These are phyloP conservation scores for Ceratocystis lukuohia DNA, from an alignment of 2,329 filamentous ascomycete species.

Conservation along the genomic window DNA sequence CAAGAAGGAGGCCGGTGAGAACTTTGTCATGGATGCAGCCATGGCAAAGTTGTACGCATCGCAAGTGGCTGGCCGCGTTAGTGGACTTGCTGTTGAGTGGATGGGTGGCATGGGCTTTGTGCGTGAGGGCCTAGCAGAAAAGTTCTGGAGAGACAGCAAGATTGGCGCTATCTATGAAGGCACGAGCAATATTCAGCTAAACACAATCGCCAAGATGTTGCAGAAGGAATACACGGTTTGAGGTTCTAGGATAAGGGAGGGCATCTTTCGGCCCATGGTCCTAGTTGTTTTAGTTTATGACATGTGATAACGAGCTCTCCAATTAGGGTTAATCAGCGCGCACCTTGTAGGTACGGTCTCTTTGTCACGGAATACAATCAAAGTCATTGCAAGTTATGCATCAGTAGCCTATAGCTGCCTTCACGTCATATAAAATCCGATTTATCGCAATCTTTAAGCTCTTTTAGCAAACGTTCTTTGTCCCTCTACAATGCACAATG, in stretches of 20 bases:
- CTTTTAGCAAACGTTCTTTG: no score
- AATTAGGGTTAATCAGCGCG: neutral
- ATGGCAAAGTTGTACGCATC: conserved; percentile 96
- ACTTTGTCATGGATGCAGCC: conserved; percentile 89
- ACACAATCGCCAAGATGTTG: conserved; percentile 49
- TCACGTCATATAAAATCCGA: no score
- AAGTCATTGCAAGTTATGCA: no score
- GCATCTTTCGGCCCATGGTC: neutral
- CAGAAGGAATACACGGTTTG: conserved; percentile 47
- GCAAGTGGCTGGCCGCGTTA: conserved; percentile 80
- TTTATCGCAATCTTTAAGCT: no score
- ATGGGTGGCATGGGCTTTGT: conserved; percentile 99
- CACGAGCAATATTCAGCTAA: conserved; percentile 62
- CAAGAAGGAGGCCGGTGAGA: conserved; percentile 94
- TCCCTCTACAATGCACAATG: no score
- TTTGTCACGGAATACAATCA: no score
- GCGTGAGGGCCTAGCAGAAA: conserved; percentile 88
- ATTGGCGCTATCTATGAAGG: conserved; percentile 97
- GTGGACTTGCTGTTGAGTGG: conserved; percentile 84
- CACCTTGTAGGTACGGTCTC: neutral
- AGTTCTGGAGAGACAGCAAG: conserved; percentile 96
- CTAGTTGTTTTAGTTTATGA: neutral
- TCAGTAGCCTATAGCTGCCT: no score
- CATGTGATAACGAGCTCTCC: neutral
- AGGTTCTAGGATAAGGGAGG: neutral